Evolutionary conservation across 345 rosid genomes (phyloP).

Genomic region (Mangifera indica): DNA sequence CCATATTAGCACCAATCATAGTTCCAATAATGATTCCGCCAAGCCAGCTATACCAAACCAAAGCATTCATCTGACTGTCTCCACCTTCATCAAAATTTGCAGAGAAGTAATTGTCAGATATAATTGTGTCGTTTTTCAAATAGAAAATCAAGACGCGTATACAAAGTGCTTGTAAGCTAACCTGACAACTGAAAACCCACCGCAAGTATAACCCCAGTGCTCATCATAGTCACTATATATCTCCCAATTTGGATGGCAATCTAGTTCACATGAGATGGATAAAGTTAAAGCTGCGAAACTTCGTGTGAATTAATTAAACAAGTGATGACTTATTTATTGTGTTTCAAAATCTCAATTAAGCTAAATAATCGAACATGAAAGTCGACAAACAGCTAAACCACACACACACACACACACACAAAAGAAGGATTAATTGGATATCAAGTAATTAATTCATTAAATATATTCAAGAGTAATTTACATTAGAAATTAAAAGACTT

Average conservation of each 20-base stretch:
- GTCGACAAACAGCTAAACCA: neutral
- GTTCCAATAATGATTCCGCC: constrained; percentile 95
- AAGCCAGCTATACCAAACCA: constrained; percentile 98
- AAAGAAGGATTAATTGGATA: no score
- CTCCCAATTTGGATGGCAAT: constrained; percentile 85
- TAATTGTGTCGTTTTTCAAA: neutral
- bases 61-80: constrained; percentile 70
- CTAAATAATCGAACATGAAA: neutral
- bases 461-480: no score
- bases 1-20: constrained; percentile 90
- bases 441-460: no score
- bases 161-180: constrained; percentile 26
- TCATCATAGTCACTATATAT: constrained; percentile 88
- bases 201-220: constrained; percentile 82
- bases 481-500: constrained; percentile 19
- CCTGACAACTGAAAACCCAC: constrained; percentile 91
- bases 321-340: neutral
- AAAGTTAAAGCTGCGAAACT: neutral
- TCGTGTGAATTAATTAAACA: neutral
- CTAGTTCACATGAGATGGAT: constrained; percentile 30
- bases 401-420: neutral
- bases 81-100: constrained; percentile 57
- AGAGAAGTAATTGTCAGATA: constrained; percentile 21
- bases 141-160: neutral
- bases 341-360: neutral